Evolutionary conservation across 2,329 filamentous ascomycete genomes (phyloP), one percentile per base, ranked within the genome.

Genomic region (Aspergillus hiratsukae): DNA sequence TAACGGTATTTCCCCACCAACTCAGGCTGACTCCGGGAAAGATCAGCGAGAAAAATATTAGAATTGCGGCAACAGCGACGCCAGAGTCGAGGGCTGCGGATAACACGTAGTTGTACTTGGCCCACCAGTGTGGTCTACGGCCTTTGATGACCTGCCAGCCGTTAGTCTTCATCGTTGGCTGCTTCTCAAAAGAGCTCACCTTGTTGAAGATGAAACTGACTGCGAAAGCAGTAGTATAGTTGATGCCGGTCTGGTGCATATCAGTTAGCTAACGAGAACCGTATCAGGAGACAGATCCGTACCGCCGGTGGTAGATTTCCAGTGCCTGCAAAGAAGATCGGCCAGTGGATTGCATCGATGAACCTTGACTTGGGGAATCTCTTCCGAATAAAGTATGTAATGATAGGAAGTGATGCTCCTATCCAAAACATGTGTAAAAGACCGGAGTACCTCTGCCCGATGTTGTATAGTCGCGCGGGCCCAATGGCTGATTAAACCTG

Each of bases 371-470:
- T 81, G 17, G 85, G 85, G 66, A 79, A 87, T 52, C 77, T 76
- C 50, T 83, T 80, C 5, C 83, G 83, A 40, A 86, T 72, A 21
- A 73, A 58, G 59, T 72, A 88, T 49, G 76, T 79, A 23, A 78
- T 61, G 0, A 78, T 66, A 1, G 78, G 77, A 14, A 77, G 62
- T 10, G 77, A 62, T 29, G 72, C 69, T 29, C 74, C 79, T 21
- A 81, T 76, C 74, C 76, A 80, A 68, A 81, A 80, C 61, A 80
- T 77, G 57, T 79, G 76, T 11, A 80, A 64, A 14, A 80, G 67
- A 1, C 70, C 65, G 3, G 72, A 74, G 62, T 81, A 80, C 41
- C 80, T 77, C 54, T 70, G 69, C 9, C 77, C 78, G 29, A 72
- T 67, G 11, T 71, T 75, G 64, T 78, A 80, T 3, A 80, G 69